A percentile compares a stretch with the other conserved stretches of the same genome.
Evolutionary conservation across 768 basidiomycete species (phyloP).

Genomic region (Trametes gibbosa): DNA sequence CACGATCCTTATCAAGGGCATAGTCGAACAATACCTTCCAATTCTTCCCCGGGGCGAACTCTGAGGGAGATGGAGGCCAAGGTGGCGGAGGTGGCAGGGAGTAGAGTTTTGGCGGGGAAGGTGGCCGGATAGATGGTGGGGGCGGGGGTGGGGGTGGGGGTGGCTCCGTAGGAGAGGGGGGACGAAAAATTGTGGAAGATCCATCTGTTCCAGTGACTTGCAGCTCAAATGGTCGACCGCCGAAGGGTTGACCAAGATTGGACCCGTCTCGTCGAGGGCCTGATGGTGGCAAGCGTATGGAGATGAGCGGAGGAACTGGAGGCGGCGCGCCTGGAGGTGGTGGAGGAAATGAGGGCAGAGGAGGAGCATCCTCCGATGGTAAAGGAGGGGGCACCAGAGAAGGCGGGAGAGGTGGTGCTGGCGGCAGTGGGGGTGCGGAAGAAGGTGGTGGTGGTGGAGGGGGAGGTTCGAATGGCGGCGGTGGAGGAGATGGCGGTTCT

Average conservation of each 20-base stretch:
- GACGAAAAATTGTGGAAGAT: constrained; percentile 4
- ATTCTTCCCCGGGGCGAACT: constrained; percentile 45
- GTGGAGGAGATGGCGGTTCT: constrained; percentile 25
- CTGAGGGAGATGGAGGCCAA: constrained; percentile 55
- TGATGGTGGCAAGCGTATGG: constrained; percentile 5
- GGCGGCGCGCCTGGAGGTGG: constrained; percentile 15
- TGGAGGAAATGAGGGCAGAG: constrained; percentile 30
- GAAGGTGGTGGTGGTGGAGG: constrained; percentile 27
- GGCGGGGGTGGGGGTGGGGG: constrained; percentile 17
- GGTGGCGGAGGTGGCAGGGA: constrained; percentile 44
- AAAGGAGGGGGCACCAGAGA: constrained; percentile 23
- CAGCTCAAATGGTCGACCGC: too few species aligned
- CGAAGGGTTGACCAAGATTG: too few species aligned
- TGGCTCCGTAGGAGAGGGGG: constrained; percentile 14
- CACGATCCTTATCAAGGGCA: constrained; percentile 44
- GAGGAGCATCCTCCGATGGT: constrained; percentile 17
- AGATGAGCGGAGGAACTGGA: constrained; percentile 12
- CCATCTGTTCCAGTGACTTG: too few species aligned
- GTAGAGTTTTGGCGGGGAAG: constrained; percentile 34
- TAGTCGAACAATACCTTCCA: constrained; percentile 70
- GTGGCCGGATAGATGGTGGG: constrained; percentile 27
- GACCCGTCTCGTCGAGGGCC: constrained; percentile 9
- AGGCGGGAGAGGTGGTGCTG: constrained; percentile 18
- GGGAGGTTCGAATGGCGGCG: constrained; percentile 18
- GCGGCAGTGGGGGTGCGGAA: constrained; percentile 24